phyloP scores from a whole-genome alignment of 352 stramenopile genomes.

The Sclerospora graminicola region DNA sequence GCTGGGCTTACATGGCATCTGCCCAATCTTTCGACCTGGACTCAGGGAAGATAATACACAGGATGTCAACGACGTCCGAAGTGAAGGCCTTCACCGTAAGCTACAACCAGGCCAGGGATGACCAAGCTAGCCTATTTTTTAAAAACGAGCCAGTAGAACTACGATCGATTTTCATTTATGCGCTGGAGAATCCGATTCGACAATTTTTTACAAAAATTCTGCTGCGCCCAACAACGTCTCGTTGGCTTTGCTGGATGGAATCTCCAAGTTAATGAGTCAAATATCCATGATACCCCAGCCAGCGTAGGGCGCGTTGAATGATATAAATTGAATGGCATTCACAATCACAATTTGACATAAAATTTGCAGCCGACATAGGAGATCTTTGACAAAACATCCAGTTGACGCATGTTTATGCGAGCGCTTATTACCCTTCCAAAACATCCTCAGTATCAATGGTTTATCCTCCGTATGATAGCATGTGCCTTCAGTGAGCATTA shows the following conservation, averaged over 20 bases:
- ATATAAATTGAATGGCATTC: conserved; percentile 78
- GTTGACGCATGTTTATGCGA: conserved; percentile 33
- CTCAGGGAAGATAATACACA: too few species aligned
- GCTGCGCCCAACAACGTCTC: too few species aligned
- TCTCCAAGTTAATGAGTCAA: conserved; percentile 60
- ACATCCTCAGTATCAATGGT: conserved; percentile 51
- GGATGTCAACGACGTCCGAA: too few species aligned
- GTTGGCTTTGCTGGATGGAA: conserved; percentile 80
- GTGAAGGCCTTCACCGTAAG: too few species aligned
- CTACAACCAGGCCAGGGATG: too few species aligned
- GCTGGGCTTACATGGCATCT: too few species aligned
- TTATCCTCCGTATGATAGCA: conserved; percentile 22
- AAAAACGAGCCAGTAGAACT: too few species aligned
- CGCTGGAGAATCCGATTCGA: too few species aligned
- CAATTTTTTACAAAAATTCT: too few species aligned
- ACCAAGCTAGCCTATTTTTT: too few species aligned
- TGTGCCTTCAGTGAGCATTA: conserved; percentile 4
- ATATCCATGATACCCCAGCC: conserved; percentile 79
- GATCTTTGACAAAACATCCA: conserved; percentile 75
- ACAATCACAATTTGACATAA: conserved; percentile 56
- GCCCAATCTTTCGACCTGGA: too few species aligned
- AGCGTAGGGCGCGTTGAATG: conserved; percentile 65
- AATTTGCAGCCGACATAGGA: conserved; percentile 57
- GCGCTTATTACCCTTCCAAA: conserved; percentile 46
- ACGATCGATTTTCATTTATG: too few species aligned